Conservation (phyloP, 805 yeast genomes). For the Sugiyamaella boreocaroliniensis region DNA sequence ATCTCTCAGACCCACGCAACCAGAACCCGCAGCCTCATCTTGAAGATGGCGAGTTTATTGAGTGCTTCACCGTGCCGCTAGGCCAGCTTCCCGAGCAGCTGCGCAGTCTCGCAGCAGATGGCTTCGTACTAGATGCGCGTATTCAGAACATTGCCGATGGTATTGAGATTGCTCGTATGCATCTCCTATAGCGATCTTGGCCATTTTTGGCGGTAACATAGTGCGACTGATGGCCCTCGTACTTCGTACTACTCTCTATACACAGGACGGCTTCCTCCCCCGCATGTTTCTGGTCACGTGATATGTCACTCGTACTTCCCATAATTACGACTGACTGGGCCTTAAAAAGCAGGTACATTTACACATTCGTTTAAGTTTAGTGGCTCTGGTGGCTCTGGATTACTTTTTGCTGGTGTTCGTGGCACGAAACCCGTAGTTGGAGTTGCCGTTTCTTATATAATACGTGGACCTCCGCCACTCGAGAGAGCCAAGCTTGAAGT, state of each 20-base stretch:
- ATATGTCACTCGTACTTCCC: background rate
- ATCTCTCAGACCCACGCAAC: slow-evolving; percentile 59
- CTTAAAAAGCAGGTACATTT: no score
- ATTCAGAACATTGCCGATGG: slow-evolving; percentile 85
- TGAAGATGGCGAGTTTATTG: slow-evolving; percentile 91
- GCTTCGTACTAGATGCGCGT: slow-evolving; percentile 79
- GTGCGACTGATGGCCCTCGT: no score
- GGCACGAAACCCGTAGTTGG: no score
- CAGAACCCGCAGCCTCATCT: slow-evolving; percentile 61
- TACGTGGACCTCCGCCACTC: no score
- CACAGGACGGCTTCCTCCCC: background rate
- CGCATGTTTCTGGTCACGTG: background rate
- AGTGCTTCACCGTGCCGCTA: slow-evolving; percentile 66
- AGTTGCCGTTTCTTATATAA: no score
- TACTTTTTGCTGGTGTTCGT: no score
- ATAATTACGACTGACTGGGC: no score
- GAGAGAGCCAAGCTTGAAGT: background rate
- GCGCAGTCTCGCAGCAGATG: slow-evolving; percentile 48
- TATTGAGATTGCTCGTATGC: slow-evolving; percentile 44
- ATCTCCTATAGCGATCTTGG: background rate
- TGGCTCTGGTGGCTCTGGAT: no score
- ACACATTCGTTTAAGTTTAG: no score
- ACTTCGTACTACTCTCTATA: no score
- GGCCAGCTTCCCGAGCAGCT: slow-evolving; percentile 49
- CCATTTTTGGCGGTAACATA: no score